Percentiles rank a stretch among this genome's conserved stretches.
Evolutionary conservation across 352 stramenopile species (phyloP).

Genomic region (Globisporangium radiosum): DNA sequence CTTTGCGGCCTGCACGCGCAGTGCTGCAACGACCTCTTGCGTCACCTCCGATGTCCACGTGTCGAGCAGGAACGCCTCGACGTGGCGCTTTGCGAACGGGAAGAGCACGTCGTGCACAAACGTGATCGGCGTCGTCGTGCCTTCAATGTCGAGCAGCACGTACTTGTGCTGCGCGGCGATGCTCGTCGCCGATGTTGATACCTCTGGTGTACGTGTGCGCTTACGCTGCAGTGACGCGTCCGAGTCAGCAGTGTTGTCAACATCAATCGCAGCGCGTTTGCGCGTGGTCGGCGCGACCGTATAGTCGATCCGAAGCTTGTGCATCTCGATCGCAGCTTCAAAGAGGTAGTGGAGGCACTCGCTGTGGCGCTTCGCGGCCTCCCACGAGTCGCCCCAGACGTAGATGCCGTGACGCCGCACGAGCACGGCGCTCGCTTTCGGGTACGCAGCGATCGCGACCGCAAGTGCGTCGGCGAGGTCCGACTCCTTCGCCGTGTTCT

Average conservation of each 20-base stretch:
- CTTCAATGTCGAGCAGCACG: conserved; percentile 95
- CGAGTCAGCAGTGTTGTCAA: conserved; percentile 29
- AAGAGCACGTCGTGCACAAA: conserved; percentile 96
- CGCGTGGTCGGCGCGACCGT: conserved; percentile 29
- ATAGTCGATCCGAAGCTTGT: conserved; percentile 77
- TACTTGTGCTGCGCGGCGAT: conserved; percentile 85
- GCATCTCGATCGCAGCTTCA: conserved; percentile 87
- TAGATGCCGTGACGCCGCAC: conserved; percentile 95
- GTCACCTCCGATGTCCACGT: conserved; percentile 56
- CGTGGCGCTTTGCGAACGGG: conserved; percentile 77
- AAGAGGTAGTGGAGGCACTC: conserved; percentile 98
- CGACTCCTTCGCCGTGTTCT: conserved; percentile 93
- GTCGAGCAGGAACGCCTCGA: conserved; percentile 40
- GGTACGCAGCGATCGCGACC: conserved; percentile 81
- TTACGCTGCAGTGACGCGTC: conserved; percentile 26
- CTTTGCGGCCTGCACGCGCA: conserved; percentile 36
- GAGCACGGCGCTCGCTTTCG: conserved; percentile 88
- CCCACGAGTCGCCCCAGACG: conserved; percentile 94
- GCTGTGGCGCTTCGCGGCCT: conserved; percentile 94
- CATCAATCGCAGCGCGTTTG: conserved; percentile 1
- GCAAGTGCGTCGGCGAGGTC: conserved; percentile 88
- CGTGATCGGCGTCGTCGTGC: conserved; percentile 93
- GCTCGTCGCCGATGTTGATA: conserved; percentile 6
- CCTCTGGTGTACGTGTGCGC: conserved; percentile 19
- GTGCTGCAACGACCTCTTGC: conserved; percentile 34